These are phyloP conservation scores for Globisporangium viniferum DNA, from an alignment of 352 stramenopile genomes.

Conservation along the genomic window DNA sequence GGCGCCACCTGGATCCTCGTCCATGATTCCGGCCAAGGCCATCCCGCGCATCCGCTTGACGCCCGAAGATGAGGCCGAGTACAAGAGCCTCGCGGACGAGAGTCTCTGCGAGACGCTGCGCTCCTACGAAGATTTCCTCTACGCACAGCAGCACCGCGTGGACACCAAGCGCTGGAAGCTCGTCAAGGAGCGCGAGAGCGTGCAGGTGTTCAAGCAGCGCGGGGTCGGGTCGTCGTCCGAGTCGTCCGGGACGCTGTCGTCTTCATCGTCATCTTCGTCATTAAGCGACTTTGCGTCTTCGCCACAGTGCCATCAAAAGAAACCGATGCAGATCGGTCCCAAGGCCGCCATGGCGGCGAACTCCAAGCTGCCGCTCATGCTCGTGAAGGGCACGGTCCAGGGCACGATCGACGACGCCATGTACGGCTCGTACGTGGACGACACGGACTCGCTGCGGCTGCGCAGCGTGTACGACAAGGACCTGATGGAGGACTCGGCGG, in stretches of 20 bases:
- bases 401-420: slow-evolving; percentile 52
- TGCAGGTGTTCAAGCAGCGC: slow-evolving; percentile 36
- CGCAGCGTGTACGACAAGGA: slow-evolving; percentile 40
- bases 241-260: background rate
- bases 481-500: slow-evolving; percentile 48
- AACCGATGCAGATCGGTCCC: slow-evolving; percentile 32
- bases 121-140: slow-evolving; percentile 41
- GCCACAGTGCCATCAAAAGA: background rate
- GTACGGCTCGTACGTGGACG: slow-evolving; percentile 40
- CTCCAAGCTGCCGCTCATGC: slow-evolving; percentile 36
- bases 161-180: slow-evolving; percentile 39
- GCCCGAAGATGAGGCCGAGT: slow-evolving; percentile 27
- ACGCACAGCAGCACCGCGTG: slow-evolving; percentile 20
- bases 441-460: slow-evolving; percentile 32
- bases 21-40: slow-evolving; percentile 5
- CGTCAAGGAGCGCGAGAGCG: slow-evolving; percentile 30
- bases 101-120: slow-evolving; percentile 28
- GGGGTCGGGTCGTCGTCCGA: background rate
- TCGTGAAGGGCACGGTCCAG: slow-evolving; percentile 25
- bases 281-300: slow-evolving; percentile 10
- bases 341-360: slow-evolving; percentile 39
- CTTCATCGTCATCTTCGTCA: slow-evolving; percentile 3
- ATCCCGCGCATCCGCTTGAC: slow-evolving; percentile 28
- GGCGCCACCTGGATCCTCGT: background rate
- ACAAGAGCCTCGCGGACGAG: slow-evolving; percentile 23